Evolutionary conservation across 2,329 filamentous ascomycete genomes (phyloP).

Genomic region (Pseudogymnoascus sp.): DNA sequence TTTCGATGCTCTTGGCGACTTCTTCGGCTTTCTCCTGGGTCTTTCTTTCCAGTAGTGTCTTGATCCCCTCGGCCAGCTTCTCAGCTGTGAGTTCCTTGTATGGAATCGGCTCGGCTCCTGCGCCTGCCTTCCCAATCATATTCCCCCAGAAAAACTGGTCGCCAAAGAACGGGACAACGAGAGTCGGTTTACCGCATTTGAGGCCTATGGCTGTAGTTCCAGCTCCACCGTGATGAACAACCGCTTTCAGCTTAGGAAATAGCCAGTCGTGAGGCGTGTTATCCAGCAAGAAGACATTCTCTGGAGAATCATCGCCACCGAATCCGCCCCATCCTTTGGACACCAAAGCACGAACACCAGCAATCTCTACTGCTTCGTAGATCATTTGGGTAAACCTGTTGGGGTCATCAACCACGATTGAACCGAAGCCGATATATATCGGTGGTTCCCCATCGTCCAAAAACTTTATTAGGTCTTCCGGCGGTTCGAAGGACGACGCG

Average conservation of each 20-base stretch:
- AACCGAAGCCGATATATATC: conserved; percentile 65
- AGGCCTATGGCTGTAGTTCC: conserved; percentile 65
- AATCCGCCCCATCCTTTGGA: conserved; percentile 66
- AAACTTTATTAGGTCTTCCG: conserved; percentile 43
- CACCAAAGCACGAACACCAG: conserved; percentile 59
- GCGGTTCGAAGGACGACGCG: conserved; percentile 50
- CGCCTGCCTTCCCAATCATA: conserved; percentile 55
- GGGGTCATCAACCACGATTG: conserved; percentile 63
- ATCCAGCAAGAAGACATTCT: conserved; percentile 59
- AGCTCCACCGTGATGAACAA: conserved; percentile 64
- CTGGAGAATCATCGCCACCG: conserved; percentile 47
- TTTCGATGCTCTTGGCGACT: conserved; percentile 52
- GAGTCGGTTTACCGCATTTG: conserved; percentile 59
- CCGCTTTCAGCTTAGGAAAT: conserved; percentile 54
- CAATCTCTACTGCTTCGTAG: conserved; percentile 54
- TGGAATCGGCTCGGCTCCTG: conserved; percentile 57
- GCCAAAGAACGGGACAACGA: conserved; percentile 69
- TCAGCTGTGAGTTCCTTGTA: conserved; percentile 59
- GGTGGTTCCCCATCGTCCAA: conserved; percentile 45
- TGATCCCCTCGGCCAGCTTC: conserved; percentile 61
- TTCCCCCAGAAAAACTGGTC: conserved; percentile 71
- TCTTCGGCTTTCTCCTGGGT: conserved; percentile 47
- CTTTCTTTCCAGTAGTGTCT: conserved; percentile 54
- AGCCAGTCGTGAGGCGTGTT: conserved; percentile 69
- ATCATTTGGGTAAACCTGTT: conserved; percentile 59